A percentile compares a stretch with the other conserved stretches of the same genome.
These are phyloP conservation scores for Chrysosporium keratinophilum DNA, from an alignment of 2,329 filamentous ascomycete genomes.

Conservation along the genomic window DNA sequence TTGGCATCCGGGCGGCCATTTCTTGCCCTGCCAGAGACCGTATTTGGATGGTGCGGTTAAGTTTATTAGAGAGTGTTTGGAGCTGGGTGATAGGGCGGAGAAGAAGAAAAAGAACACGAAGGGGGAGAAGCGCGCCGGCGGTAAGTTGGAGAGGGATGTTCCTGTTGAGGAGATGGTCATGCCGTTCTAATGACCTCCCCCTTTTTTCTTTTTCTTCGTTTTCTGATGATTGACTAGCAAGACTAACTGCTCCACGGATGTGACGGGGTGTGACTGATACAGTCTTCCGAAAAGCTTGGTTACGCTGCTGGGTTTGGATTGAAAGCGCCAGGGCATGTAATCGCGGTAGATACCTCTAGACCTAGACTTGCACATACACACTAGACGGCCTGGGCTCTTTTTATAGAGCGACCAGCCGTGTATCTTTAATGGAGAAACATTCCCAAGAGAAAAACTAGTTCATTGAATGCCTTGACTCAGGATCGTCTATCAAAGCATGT, in stretches of 20 bases:
- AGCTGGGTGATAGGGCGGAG: conserved; percentile 23
- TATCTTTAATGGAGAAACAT: neutral
- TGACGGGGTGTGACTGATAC: neutral
- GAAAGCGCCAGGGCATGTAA: neutral
- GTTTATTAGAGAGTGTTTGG: conserved; percentile 53
- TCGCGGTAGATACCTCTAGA: neutral
- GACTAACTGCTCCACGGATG: neutral
- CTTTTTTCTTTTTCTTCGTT: neutral
- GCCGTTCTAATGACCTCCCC: conserved; percentile 43
- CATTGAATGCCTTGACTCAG: neutral
- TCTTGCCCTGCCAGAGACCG: conserved; percentile 72
- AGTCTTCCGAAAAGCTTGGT: neutral
- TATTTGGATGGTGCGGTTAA: conserved; percentile 65
- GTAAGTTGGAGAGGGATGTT: conserved; percentile 38
- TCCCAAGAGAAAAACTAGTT: neutral
- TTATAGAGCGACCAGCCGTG: neutral
- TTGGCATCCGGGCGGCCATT: conserved; percentile 81
- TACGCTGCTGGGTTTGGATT: neutral
- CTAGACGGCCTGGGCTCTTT: conserved; percentile 1
- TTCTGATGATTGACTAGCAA: neutral
- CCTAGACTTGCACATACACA: neutral
- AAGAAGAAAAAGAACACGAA: conserved; percentile 16
- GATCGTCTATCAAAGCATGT: neutral
- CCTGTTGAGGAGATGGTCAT: conserved; percentile 59
- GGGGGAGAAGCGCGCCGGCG: conserved; percentile 5